Evolutionary conservation across 768 basidiomycete genomes (phyloP).

Genomic region (Suillus occidentalis): DNA sequence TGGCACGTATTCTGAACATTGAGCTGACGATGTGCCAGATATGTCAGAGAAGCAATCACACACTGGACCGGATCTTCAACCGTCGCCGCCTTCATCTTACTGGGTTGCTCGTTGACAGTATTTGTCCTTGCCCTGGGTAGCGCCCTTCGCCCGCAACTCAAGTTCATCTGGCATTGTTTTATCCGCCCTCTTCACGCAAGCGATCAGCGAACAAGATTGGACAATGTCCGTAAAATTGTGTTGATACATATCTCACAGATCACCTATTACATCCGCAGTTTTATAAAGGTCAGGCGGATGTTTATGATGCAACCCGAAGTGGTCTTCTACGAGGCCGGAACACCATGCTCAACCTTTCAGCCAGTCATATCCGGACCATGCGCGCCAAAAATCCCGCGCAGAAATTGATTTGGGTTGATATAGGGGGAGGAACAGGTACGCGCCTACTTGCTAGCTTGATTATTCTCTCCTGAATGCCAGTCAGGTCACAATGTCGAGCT

Average conservation of each 20-base stretch:
- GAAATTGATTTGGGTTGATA: conserved; percentile 73
- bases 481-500: conserved; percentile 68
- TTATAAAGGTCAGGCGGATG: conserved; percentile 66
- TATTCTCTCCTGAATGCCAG: background rate
- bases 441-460: conserved; percentile 1
- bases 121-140: conserved; percentile 22
- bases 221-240: conserved; percentile 35
- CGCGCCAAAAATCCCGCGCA: conserved; percentile 39
- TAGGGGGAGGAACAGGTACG: conserved; percentile 70
- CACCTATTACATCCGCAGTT: conserved; percentile 38
- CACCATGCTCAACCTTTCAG: conserved; percentile 70
- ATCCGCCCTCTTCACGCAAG: conserved; percentile 39
- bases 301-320: conserved; percentile 69
- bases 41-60: conserved; percentile 19
- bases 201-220: conserved; percentile 45
- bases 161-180: conserved; percentile 53
- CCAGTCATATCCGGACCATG: conserved; percentile 57
- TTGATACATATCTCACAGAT: background rate
- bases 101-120: conserved; percentile 22
- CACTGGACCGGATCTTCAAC: conserved; percentile 32
- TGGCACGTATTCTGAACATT: background rate
- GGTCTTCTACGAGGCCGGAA: conserved; percentile 65
- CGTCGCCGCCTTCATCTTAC: conserved; percentile 27
- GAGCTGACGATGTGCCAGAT: conserved; percentile 7
- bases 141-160: conserved; percentile 40